phyloP scores from a whole-genome alignment of 1,139 yeast species.

The Kodamaea arcana region DNA sequence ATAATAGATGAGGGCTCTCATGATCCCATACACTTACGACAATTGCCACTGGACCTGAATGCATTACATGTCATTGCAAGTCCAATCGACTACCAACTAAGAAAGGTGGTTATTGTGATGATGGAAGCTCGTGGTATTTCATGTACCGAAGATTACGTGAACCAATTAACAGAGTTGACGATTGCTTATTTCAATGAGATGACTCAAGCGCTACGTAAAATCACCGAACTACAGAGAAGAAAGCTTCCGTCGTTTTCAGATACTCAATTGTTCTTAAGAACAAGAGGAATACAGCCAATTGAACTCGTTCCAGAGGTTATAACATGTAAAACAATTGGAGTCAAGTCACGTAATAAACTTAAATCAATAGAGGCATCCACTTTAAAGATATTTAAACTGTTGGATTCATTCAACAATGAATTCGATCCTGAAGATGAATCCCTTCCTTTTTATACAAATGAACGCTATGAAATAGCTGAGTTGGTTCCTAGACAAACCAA shows the following conservation, averaged over 20 bases:
- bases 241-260: conserved; percentile 57
- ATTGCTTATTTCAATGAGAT: conserved; percentile 49
- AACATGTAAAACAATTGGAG: conserved; percentile 16
- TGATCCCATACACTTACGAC: conserved; percentile 4
- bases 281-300: conserved; percentile 40
- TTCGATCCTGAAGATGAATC: conserved; percentile 18
- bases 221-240: conserved; percentile 68
- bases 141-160: conserved; percentile 42
- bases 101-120: conserved; percentile 30
- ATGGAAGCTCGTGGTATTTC: conserved; percentile 35
- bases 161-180: conserved; percentile 45
- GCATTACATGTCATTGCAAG: conserved; percentile 4
- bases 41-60: conserved; percentile 1
- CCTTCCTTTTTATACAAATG: conserved; percentile 40
- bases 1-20: not conserved
- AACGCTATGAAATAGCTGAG: conserved; percentile 47
- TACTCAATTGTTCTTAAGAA: conserved; percentile 44
- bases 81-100: conserved; percentile 35
- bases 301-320: conserved; percentile 43
- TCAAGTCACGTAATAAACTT: conserved; percentile 6
- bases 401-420: conserved; percentile 5
- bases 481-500: conserved; percentile 52
- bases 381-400: conserved; percentile 2
- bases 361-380: conserved; percentile 6
- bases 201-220: conserved; percentile 43